A percentile compares a stretch with the other conserved stretches of the same genome.
Conservation (phyloP, 768 basidiomycete species). For the Kwoniella sp. region DNA sequence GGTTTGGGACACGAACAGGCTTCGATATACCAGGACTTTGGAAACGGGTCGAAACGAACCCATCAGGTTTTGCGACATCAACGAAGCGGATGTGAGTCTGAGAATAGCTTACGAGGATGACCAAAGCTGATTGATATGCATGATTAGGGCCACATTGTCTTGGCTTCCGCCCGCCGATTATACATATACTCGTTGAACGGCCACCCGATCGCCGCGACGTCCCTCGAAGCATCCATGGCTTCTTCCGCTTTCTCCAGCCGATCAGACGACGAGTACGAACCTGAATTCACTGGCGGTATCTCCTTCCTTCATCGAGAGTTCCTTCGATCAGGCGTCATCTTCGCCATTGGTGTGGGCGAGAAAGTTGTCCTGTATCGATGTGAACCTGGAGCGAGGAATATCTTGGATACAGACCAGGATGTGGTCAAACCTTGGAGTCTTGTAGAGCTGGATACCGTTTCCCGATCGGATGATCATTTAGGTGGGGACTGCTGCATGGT, state of each 20-base stretch:
- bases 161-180: slow-evolving; percentile 71
- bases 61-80: slow-evolving; percentile 73
- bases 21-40: slow-evolving; percentile 71
- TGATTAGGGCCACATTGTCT: slow-evolving; percentile 78
- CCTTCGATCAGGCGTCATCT: slow-evolving; percentile 73
- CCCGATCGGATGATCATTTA: slow-evolving; percentile 58
- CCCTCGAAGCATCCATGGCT: slow-evolving; percentile 16
- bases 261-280: slow-evolving; percentile 56
- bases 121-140: not conserved
- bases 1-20: slow-evolving; percentile 85
- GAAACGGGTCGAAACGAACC: slow-evolving; percentile 68
- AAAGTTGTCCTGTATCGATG: slow-evolving; percentile 79
- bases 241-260: slow-evolving; percentile 61
- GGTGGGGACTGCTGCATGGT: slow-evolving; percentile 71
- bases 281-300: slow-evolving; percentile 66
- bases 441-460: slow-evolving; percentile 69
- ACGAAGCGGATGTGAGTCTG: slow-evolving; percentile 83
- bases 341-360: slow-evolving; percentile 74
- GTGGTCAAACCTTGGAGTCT: slow-evolving; percentile 65
- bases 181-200: slow-evolving; percentile 86
- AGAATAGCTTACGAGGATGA: too few relatives aligned
- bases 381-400: slow-evolving; percentile 65
- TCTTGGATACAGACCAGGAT: slow-evolving; percentile 64
- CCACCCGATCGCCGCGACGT: slow-evolving; percentile 66
- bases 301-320: slow-evolving; percentile 90